phyloP scores from a whole-genome alignment of 768 basidiomycete genomes.

The Phaeolepiota aurea region DNA sequence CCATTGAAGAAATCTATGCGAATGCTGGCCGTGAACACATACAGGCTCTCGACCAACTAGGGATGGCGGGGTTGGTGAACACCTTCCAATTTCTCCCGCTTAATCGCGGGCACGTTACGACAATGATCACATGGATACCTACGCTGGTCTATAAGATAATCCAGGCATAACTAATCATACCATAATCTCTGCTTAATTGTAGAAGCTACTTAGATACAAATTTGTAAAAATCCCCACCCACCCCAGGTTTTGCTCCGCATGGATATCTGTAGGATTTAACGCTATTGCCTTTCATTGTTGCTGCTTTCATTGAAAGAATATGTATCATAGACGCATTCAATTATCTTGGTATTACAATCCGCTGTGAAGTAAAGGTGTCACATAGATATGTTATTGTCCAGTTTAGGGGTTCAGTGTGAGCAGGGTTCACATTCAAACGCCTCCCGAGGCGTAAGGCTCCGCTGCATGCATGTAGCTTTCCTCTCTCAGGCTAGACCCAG shows the following conservation, averaged over 20 bases:
- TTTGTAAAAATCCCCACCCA: not conserved
- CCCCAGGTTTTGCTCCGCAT: not conserved
- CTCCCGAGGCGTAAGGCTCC: slow-evolving; percentile 3
- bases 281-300: too few species aligned
- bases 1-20: slow-evolving; percentile 45
- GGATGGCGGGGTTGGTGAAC: slow-evolving; percentile 69
- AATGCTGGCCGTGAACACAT: slow-evolving; percentile 46
- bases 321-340: too few species aligned
- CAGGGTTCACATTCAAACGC: not conserved
- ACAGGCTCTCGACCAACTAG: slow-evolving; percentile 57
- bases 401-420: too few species aligned
- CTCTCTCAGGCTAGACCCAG: not conserved
- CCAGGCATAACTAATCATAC: slow-evolving; percentile 7
- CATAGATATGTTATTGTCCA: too few species aligned
- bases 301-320: too few species aligned
- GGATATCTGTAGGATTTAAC: too few species aligned
- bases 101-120: slow-evolving; percentile 43
- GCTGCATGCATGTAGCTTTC: not conserved
- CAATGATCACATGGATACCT: slow-evolving; percentile 72
- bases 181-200: slow-evolving; percentile 1
- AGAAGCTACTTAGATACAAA: not conserved
- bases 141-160: slow-evolving; percentile 30
- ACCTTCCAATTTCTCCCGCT: slow-evolving; percentile 64
- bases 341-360: too few species aligned
- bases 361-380: not conserved